Evolutionary conservation across 345 rosid species (phyloP).

Genomic region (Odontarrhena argentea): DNA sequence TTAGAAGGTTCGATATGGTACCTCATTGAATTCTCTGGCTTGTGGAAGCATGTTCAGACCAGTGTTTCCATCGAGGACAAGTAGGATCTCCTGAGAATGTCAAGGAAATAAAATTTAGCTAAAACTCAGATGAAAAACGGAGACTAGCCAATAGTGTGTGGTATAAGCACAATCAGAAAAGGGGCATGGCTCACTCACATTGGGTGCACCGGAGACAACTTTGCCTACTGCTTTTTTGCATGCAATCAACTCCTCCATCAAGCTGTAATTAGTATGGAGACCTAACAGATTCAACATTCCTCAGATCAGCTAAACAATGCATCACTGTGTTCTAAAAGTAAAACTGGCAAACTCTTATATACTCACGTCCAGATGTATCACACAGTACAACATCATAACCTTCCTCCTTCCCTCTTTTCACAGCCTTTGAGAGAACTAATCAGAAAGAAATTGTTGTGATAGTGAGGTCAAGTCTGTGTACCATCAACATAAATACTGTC

Average conservation of each 20-base stretch:
- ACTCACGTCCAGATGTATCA: constrained; percentile 97
- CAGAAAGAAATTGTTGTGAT: constrained; percentile 56
- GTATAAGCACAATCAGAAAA: constrained; percentile 17
- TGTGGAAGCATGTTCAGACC: constrained; percentile 99
- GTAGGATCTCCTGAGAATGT: constrained; percentile 71
- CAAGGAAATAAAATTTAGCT: constrained; percentile 9
- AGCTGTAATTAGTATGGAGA: constrained; percentile 89
- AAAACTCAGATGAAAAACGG: not conserved
- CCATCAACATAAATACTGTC: not conserved
- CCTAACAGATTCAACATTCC: constrained; percentile 47
- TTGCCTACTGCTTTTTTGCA: constrained; percentile 88
- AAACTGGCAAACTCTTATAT: constrained; percentile 21
- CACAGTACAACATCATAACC: constrained; percentile 87
- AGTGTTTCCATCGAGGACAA: constrained; percentile 95
- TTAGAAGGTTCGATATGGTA: constrained; percentile 36
- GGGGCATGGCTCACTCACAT: constrained; percentile 62
- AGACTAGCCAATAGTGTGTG: not conserved
- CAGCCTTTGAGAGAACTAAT: constrained; percentile 92
- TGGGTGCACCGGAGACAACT: constrained; percentile 79
- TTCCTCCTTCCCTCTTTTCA: constrained; percentile 83
- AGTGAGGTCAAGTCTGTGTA: constrained; percentile 5
- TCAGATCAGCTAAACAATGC: constrained; percentile 32
- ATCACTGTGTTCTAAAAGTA: constrained; percentile 14
- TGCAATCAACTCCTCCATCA: constrained; percentile 94
- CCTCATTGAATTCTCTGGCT: constrained; percentile 98